Conservation (phyloP, 257 asterid genomes). For the Nicotiana obtusifolia region DNA sequence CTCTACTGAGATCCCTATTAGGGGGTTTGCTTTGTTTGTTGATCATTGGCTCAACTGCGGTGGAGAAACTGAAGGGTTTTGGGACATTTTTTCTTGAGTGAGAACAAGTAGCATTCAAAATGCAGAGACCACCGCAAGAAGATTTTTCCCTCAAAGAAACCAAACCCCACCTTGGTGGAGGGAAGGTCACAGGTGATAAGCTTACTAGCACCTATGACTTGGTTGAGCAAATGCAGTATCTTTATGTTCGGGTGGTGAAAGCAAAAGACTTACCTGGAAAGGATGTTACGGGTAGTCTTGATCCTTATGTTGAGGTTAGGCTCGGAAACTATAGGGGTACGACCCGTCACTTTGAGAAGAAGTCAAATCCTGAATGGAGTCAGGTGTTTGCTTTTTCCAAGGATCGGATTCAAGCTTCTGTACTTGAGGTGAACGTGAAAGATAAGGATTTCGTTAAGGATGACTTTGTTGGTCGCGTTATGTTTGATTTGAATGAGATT, state of each 20-base stretch:
- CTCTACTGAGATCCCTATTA: background rate
- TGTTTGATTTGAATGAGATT: constrained; percentile 52
- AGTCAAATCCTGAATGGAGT: constrained; percentile 62
- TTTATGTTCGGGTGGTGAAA: constrained; percentile 64
- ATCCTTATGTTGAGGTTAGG: constrained; percentile 60
- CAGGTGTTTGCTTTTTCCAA: constrained; percentile 71
- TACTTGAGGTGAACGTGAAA: constrained; percentile 60
- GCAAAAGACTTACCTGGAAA: constrained; percentile 61
- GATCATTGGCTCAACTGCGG: background rate
- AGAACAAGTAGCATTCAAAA: constrained; percentile 16
- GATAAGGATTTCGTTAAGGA: constrained; percentile 64
- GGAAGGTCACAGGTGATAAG: constrained; percentile 61
- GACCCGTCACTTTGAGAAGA: constrained; percentile 65
- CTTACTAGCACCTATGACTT: constrained; percentile 71
- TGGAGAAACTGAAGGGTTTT: background rate
- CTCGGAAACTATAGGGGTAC: constrained; percentile 65
- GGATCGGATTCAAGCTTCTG: constrained; percentile 53
- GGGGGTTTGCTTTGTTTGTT: background rate
- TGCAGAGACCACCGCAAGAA: constrained; percentile 57
- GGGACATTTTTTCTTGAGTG: background rate
- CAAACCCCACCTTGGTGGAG: constrained; percentile 68
- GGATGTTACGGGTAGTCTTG: constrained; percentile 58
- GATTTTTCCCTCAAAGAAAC: constrained; percentile 55
- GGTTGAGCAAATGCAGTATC: constrained; percentile 75
- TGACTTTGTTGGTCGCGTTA: constrained; percentile 53